These are phyloP conservation scores for Tetrahymena thermophila DNA, from an alignment of 73 alveolate genomes.

Conservation along the genomic window DNA sequence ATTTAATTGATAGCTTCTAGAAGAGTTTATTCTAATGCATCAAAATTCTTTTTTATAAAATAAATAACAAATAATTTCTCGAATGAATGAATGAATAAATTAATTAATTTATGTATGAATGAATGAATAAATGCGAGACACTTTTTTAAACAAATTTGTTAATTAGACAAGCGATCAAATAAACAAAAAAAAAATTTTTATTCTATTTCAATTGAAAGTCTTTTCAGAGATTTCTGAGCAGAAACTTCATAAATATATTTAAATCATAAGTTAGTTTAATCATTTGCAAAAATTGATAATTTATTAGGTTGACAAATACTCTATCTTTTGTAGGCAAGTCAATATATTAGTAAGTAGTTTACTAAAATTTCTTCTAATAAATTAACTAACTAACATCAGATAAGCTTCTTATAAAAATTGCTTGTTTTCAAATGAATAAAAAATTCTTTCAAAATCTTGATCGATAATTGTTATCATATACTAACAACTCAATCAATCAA, in stretches of 20 bases:
- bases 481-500: background rate
- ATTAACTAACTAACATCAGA: background rate
- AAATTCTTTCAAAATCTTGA: no score
- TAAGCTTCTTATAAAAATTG: no score
- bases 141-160: background rate
- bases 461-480: background rate
- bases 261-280: background rate
- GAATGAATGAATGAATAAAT: background rate
- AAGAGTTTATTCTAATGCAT: background rate
- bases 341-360: background rate
- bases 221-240: background rate
- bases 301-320: background rate
- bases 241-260: background rate
- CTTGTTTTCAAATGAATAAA: no score
- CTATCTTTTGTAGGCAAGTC: background rate
- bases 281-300: background rate
- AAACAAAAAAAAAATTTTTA: background rate
- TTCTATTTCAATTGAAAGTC: background rate
- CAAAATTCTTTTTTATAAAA: background rate
- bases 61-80: background rate
- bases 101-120: background rate
- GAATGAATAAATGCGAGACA: background rate
- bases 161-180: background rate
- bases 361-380: background rate
- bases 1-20: background rate